Evolutionary conservation across 495 filamentous ascomycete species (phyloP).

Genomic region (Umbilicaria muhlenbergii): DNA sequence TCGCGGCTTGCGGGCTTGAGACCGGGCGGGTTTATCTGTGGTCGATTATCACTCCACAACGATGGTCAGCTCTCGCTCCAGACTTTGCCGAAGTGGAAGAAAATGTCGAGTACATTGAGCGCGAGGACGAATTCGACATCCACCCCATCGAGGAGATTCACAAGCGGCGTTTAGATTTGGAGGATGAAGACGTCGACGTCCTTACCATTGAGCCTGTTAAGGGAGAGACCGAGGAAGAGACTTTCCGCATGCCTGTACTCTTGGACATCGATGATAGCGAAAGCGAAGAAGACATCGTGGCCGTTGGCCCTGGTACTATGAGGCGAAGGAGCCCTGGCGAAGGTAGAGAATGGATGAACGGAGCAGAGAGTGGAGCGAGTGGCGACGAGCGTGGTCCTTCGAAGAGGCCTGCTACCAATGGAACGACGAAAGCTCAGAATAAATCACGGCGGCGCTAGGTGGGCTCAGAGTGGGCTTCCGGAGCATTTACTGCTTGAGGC

Average conservation of each 20-base stretch:
- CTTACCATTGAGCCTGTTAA: constrained; percentile 56
- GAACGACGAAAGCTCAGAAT: constrained; percentile 11
- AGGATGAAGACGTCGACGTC: constrained; percentile 83
- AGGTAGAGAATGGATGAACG: constrained; percentile 36
- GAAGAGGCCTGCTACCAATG: constrained; percentile 14
- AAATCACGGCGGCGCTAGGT: constrained; percentile 11
- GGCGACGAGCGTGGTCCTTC: constrained; percentile 22
- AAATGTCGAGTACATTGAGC: constrained; percentile 90
- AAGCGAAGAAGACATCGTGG: constrained; percentile 77
- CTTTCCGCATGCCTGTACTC: constrained; percentile 77
- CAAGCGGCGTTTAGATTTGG: constrained; percentile 71
- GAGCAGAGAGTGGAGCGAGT: constrained; percentile 24
- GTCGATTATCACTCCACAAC: constrained; percentile 81
- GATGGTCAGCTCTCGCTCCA: constrained; percentile 91
- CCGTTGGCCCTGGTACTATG: constrained; percentile 72
- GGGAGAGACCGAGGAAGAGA: constrained; percentile 37
- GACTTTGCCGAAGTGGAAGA: constrained; percentile 98
- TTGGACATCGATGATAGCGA: constrained; percentile 60
- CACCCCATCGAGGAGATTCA: constrained; percentile 91
- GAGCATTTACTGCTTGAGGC: no score
- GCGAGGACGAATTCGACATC: constrained; percentile 95
- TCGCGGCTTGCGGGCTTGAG: constrained; percentile 83
- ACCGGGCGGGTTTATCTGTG: constrained; percentile 81
- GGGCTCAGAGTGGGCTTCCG: background rate
- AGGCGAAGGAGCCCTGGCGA: constrained; percentile 54